Evolutionary conservation across 371 early-diverging fungal species (phyloP).

Genomic region (Lichtheimia hyalospora): DNA sequence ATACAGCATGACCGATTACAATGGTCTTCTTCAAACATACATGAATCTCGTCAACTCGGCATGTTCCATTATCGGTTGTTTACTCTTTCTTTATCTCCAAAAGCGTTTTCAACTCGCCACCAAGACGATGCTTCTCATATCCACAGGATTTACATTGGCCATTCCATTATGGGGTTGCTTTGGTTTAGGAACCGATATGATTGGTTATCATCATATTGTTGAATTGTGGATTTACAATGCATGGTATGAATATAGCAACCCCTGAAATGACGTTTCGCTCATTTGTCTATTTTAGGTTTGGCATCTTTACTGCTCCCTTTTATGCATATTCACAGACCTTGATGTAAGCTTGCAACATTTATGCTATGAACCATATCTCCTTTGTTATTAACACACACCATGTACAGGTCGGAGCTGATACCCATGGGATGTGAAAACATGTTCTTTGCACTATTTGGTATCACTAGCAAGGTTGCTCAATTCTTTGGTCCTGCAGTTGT

Average conservation of each 20-base stretch:
- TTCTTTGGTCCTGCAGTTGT: slow-evolving; percentile 67
- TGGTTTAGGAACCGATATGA: slow-evolving; percentile 20
- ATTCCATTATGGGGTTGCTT: slow-evolving; percentile 43
- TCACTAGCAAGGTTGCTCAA: slow-evolving; percentile 62
- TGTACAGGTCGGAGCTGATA: slow-evolving; percentile 42
- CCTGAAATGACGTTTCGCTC: neutral
- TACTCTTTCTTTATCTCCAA: slow-evolving; percentile 35
- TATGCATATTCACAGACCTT: slow-evolving; percentile 35
- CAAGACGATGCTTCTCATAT: slow-evolving; percentile 31
- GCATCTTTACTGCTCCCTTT: slow-evolving; percentile 43
- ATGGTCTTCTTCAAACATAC: slow-evolving; percentile 27
- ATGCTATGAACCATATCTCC: neutral
- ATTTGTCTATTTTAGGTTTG: slow-evolving; percentile 13
- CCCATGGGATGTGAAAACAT: slow-evolving; percentile 54
- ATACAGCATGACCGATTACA: slow-evolving; percentile 30
- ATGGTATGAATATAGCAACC: slow-evolving; percentile 14
- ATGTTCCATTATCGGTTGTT: slow-evolving; percentile 41
- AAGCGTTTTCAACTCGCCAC: slow-evolving; percentile 27
- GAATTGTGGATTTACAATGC: slow-evolving; percentile 44
- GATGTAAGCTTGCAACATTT: slow-evolving; percentile 26
- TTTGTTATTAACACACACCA: too few species aligned
- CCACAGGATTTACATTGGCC: slow-evolving; percentile 23
- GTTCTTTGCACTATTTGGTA: slow-evolving; percentile 58
- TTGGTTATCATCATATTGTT: slow-evolving; percentile 27
- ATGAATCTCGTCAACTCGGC: slow-evolving; percentile 29